Conservation (phyloP, 768 basidiomycete species). For the Hysterangium stoloniferum region DNA sequence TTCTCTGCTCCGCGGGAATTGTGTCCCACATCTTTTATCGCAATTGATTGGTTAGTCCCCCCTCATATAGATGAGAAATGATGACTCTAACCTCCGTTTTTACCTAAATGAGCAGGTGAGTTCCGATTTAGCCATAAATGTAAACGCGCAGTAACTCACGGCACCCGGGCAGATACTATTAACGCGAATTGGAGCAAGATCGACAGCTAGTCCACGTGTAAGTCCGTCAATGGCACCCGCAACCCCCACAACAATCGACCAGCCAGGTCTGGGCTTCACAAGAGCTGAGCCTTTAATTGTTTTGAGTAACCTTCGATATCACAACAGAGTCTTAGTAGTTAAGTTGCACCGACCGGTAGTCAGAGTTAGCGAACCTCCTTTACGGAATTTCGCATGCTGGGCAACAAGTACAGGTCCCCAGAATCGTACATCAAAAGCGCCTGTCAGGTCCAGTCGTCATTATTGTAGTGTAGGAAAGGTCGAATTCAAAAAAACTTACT, state of each 20-base stretch:
- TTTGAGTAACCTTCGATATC: background rate
- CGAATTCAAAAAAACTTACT: background rate
- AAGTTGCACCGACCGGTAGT: constrained; percentile 12
- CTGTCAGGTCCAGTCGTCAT: background rate
- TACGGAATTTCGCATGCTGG: constrained; percentile 9
- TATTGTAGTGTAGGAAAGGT: background rate
- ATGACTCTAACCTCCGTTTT: constrained; percentile 15
- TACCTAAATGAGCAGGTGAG: background rate
- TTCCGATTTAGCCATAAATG: background rate
- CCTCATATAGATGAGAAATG: no score
- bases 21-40: background rate
- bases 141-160: constrained; percentile 6
- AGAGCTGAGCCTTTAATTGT: constrained; percentile 8
- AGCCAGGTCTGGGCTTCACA: constrained; percentile 9
- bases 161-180: constrained; percentile 14
- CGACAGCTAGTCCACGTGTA: constrained; percentile 15
- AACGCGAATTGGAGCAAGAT: constrained; percentile 17
- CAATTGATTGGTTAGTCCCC: no score
- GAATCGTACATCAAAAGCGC: constrained; percentile 15
- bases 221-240: constrained; percentile 14
- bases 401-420: constrained; percentile 15
- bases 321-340: background rate
- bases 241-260: constrained; percentile 13
- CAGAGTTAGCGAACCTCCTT: constrained; percentile 13
- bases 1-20: background rate